Conservation (phyloP, 495 filamentous ascomycete genomes). For the Bacidia rubella region DNA sequence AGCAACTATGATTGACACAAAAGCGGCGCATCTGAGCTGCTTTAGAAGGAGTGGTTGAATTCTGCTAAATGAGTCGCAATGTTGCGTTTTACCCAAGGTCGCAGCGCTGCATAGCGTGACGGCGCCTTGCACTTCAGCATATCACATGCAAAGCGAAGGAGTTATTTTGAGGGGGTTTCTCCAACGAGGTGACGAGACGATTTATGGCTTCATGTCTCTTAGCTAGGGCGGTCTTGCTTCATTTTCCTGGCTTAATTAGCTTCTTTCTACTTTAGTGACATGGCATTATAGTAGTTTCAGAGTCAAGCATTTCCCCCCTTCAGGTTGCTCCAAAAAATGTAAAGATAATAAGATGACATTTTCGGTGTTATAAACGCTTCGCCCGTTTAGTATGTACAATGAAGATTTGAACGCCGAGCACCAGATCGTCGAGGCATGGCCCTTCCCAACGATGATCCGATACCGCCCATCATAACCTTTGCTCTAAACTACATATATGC, state of each 20-base stretch:
- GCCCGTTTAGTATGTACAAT: not conserved
- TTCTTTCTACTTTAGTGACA: not conserved
- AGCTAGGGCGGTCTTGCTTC: not conserved
- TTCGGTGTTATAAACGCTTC: not conserved
- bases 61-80: no score
- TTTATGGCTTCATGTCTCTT: not conserved
- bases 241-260: not conserved
- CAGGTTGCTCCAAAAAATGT: no score
- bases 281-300: not conserved
- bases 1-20: not conserved
- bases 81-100: no score
- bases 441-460: no score
- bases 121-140: no score
- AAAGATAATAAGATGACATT: no score
- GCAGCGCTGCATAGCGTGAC: no score
- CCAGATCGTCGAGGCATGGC: not conserved
- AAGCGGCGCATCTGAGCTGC: not conserved
- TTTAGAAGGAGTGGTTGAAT: no score
- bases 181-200: not conserved
- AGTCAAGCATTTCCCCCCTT: no score
- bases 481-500: conserved; percentile 10
- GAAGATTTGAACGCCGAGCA: not conserved
- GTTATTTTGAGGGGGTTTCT: not conserved
- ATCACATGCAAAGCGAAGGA: not conserved
- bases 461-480: not conserved